Conservation (phyloP, 1,139 yeast genomes). For the Taphrina flavorubra region DNA sequence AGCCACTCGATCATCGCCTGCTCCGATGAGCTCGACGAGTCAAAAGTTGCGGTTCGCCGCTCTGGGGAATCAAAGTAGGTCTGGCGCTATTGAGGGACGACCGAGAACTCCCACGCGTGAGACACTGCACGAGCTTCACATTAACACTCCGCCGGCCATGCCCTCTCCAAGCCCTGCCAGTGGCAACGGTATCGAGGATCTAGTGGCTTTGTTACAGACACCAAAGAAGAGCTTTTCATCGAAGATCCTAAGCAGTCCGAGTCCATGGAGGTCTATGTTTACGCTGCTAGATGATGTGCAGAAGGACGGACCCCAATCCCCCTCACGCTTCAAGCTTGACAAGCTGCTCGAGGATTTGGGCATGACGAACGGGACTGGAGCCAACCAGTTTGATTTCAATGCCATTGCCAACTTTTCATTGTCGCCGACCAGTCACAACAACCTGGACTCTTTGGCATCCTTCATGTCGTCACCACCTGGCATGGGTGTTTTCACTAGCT, state of each 20-base stretch:
- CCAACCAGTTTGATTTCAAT: conserved; percentile 15
- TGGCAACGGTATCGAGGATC: conserved; percentile 19
- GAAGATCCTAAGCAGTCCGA: conserved; percentile 17
- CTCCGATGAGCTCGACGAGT: neutral
- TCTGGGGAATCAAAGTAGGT: neutral
- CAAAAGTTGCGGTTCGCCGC: conserved; percentile 2
- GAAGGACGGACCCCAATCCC: conserved; percentile 27
- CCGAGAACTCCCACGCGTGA: conserved; percentile 23
- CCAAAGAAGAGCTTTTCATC: conserved; percentile 18
- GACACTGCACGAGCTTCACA: conserved; percentile 27
- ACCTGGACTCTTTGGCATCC: conserved; percentile 9
- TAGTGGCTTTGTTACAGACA: conserved; percentile 26
- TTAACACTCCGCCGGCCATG: conserved; percentile 30
- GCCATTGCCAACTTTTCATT: conserved; percentile 24
- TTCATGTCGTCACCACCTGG: conserved; percentile 38
- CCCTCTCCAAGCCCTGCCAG: conserved; percentile 33
- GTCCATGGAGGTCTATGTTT: conserved; percentile 36
- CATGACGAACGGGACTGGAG: conserved; percentile 10
- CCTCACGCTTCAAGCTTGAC: conserved; percentile 29
- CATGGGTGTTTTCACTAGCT: conserved; percentile 36
- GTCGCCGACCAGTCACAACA: conserved; percentile 11
- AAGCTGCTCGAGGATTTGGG: conserved; percentile 34
- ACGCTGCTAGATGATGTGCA: conserved; percentile 24
- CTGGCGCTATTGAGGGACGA: neutral
- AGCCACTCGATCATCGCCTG: conserved; percentile 25